Percentiles rank a stretch among this genome's conserved stretches.
Evolutionary conservation across 164 flowering plant genomes (phyloP).

Genomic region (Saururus chinensis): DNA sequence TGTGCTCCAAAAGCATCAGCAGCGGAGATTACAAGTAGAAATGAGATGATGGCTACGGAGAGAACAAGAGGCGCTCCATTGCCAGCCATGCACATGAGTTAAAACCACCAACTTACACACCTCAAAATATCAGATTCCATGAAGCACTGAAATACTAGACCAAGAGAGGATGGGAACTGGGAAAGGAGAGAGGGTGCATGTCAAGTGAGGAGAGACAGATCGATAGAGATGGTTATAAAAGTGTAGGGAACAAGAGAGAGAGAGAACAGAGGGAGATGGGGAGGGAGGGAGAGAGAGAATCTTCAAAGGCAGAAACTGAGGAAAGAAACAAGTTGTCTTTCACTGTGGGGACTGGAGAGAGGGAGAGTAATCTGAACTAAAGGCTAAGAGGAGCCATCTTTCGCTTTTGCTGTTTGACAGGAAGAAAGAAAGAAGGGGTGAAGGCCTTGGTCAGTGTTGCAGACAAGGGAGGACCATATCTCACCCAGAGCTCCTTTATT

Average conservation of each 20-base stretch:
- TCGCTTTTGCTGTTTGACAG: neutral
- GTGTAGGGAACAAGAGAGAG: neutral
- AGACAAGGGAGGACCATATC: neutral
- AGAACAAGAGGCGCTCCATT: conserved; percentile 2
- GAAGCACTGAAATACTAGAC: neutral
- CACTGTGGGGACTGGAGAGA: neutral
- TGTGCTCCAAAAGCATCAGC: neutral
- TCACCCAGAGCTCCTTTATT: neutral
- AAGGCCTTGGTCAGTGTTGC: neutral
- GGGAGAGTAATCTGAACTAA: neutral
- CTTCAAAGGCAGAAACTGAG: neutral
- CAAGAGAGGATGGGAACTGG: neutral
- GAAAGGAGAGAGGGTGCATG: neutral
- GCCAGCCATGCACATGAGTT: conserved; percentile 52
- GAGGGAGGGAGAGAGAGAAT: neutral
- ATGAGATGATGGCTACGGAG: conserved; percentile 1
- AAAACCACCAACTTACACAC: conserved; percentile 54
- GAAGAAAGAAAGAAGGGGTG: neutral
- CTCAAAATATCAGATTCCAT: conserved; percentile 75
- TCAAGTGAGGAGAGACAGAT: neutral
- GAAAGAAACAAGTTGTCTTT: neutral
- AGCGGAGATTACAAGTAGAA: neutral
- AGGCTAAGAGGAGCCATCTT: neutral
- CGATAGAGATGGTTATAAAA: neutral
- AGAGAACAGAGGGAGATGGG: neutral